Evolutionary conservation across 2,329 filamentous ascomycete genomes (phyloP), one percentile per base, ranked within the genome.

Genomic region (Sclerotiophoma versabilis): DNA sequence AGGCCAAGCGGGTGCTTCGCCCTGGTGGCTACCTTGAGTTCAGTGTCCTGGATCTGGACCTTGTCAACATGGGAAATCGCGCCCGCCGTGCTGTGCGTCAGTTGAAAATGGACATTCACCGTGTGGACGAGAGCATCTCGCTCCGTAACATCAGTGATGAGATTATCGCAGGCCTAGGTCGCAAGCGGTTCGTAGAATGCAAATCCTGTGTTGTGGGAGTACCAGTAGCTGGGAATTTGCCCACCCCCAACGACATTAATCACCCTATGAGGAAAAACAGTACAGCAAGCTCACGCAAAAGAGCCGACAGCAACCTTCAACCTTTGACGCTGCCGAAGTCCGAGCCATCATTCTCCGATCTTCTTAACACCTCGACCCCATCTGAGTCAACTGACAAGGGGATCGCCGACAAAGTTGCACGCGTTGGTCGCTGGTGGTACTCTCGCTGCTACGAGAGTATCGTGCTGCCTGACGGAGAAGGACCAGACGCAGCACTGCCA

Each of bases 341-440:
- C 3, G 71, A 72, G 42, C 59, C 70, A 6, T 75, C 72, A 7
- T 75, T 74, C 58, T 73, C 72, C 30, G 73, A 75, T 25, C 66
- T 75, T 19, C 68, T 75, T 45, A 71, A 70, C 41, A 57, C 58
- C 19, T 65, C 66, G 58, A 61, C 64, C 7, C 65, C 62, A 32
- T 73, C 70, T 20, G 72, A 73, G n/a, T 72, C 71, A 19, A 76
- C 89, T 19, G 92, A 96, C 63, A 91, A 92, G 69, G 88, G 87
- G 62, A 96, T 98, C 69, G 91, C 92, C 12, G 93, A 91, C 69
- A 96, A 96, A 82, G 92, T 98, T 19, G 89, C 92, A 14, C 89
- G 87, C 59, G 93, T 98, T 10, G 93, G 92, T 2, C 84, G 95
- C 36, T 98, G 93, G 92, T 99, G 95, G 95, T 98, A 96, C 76